phyloP scores from a whole-genome alignment of 257 asterid genomes.

The Gynochthodes officinalis region DNA sequence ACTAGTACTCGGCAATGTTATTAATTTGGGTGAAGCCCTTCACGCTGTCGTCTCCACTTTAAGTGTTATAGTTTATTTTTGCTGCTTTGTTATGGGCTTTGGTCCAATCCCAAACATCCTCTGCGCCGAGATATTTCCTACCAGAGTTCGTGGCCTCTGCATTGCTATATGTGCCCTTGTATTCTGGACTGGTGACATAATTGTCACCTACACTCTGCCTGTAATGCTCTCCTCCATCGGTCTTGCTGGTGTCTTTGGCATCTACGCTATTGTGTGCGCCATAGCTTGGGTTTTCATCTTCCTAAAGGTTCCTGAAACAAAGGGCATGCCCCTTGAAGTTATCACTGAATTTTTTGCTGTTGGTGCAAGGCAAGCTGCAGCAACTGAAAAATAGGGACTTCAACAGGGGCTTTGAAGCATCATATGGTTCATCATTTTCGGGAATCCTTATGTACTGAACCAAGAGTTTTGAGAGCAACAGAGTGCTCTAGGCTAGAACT shows the following conservation, averaged over 20 bases:
- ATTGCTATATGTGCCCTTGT: slow-evolving; percentile 91
- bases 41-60: slow-evolving; percentile 76
- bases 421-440: neutral
- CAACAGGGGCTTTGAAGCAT: neutral
- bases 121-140: slow-evolving; percentile 92
- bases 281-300: slow-evolving; percentile 69
- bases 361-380: slow-evolving; percentile 60
- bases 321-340: slow-evolving; percentile 97
- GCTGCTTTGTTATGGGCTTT: slow-evolving; percentile 89
- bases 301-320: slow-evolving; percentile 86
- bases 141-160: slow-evolving; percentile 92
- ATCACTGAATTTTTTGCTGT: slow-evolving; percentile 82
- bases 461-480: neutral
- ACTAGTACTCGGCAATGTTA: slow-evolving; percentile 62
- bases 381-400: slow-evolving; percentile 23
- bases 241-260: slow-evolving; percentile 73
- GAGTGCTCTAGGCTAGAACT: neutral
- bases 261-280: slow-evolving; percentile 64
- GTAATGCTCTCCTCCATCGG: slow-evolving; percentile 74
- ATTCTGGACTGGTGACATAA: slow-evolving; percentile 82
- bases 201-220: slow-evolving; percentile 71
- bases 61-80: slow-evolving; percentile 78
- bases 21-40: slow-evolving; percentile 42
- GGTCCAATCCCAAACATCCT: slow-evolving; percentile 98
- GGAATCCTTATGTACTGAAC: neutral